Evolutionary conservation across 805 yeast genomes (phyloP).

Genomic region (Saccharomycopsis synnaedendra): DNA sequence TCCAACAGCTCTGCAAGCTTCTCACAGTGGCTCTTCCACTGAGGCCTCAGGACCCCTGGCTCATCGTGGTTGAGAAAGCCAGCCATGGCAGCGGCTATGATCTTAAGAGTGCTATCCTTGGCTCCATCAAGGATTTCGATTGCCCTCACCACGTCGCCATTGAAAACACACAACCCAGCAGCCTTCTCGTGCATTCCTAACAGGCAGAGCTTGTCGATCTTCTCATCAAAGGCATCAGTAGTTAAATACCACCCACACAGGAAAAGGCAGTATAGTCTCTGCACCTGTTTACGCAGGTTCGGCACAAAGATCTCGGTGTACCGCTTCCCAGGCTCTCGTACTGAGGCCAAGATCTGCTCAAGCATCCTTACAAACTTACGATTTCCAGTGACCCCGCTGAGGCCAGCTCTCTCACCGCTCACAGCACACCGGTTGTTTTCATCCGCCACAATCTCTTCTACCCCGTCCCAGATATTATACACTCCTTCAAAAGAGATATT

Average conservation of each 20-base stretch:
- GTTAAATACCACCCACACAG: constrained; percentile 90
- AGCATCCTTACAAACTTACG: constrained; percentile 16
- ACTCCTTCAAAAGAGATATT: constrained; percentile 88
- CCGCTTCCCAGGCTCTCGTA: constrained; percentile 1
- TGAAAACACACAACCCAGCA: constrained; percentile 96
- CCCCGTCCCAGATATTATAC: constrained; percentile 79
- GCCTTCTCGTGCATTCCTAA: constrained; percentile 72
- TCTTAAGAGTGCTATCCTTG: not conserved
- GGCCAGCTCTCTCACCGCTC: constrained; percentile 8
- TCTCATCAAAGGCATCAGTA: constrained; percentile 60
- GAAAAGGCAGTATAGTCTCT: constrained; percentile 67
- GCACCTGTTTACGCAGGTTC: constrained; percentile 41
- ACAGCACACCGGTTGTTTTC: constrained; percentile 19
- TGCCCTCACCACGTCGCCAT: constrained; percentile 76
- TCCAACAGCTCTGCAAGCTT: constrained; percentile 78
- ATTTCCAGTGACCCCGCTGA: constrained; percentile 21
- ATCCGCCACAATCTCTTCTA: constrained; percentile 30
- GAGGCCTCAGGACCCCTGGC: constrained; percentile 29
- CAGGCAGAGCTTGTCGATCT: constrained; percentile 42
- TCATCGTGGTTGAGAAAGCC: constrained; percentile 65
- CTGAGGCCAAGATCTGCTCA: constrained; percentile 4
- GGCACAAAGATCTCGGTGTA: constrained; percentile 11
- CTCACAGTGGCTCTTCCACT: constrained; percentile 89
- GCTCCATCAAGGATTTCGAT: constrained; percentile 52
- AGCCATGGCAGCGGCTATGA: constrained; percentile 92